These are phyloP conservation scores for Drosera spatulata DNA, from an alignment of 179 eudicot species.

Conservation along the genomic window DNA sequence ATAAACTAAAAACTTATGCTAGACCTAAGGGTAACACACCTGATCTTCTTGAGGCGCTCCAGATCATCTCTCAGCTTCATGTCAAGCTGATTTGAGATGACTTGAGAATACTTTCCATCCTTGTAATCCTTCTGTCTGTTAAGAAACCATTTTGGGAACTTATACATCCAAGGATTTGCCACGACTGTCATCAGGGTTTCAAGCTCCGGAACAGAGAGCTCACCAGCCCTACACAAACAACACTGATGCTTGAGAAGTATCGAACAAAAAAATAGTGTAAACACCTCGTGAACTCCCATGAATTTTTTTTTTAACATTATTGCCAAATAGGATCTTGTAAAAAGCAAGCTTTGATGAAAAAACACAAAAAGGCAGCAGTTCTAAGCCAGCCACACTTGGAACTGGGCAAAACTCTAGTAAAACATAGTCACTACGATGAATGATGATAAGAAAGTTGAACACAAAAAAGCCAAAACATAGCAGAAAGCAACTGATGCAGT, in stretches of 20 bases:
- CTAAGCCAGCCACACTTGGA: no score
- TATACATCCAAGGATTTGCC: constrained; percentile 36
- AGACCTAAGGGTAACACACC: not conserved
- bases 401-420: no score
- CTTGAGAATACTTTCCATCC: constrained; percentile 53
- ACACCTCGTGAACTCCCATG: no score
- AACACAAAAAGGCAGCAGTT: no score
- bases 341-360: no score
- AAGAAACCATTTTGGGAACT: constrained; percentile 48
- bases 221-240: constrained; percentile 40
- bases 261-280: not conserved
- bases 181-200: constrained; percentile 38
- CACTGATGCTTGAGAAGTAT: not conserved
- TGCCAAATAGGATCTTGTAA: no score
- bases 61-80: constrained; percentile 57
- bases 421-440: no score
- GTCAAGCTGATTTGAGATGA: constrained; percentile 44
- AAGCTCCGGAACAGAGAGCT: constrained; percentile 31
- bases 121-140: constrained; percentile 62
- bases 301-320: no score
- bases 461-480: no score
- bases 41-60: constrained; percentile 20
- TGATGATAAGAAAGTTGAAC: no score
- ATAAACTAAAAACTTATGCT: no score
- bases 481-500: no score